Evolutionary conservation across 305 asterid species (phyloP).

Genomic region (Fraxinus baroniana): DNA sequence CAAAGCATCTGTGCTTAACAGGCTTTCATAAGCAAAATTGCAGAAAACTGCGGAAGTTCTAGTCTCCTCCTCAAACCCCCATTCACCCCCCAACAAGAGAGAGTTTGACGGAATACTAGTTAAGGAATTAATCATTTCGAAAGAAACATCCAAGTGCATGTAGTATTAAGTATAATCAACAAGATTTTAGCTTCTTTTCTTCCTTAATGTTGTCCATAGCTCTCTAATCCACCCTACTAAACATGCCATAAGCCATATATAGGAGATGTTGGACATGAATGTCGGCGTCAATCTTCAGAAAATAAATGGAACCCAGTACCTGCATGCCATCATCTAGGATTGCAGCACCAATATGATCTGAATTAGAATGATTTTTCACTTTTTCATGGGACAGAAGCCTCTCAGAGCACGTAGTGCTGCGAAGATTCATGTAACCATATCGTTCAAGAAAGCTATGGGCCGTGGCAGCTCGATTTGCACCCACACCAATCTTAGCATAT

Average conservation of each 20-base stretch:
- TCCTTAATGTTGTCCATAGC: background rate
- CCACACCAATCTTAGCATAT: slow-evolving; percentile 64
- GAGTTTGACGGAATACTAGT: background rate
- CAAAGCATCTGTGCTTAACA: background rate
- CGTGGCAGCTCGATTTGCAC: slow-evolving; percentile 68
- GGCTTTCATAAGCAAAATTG: slow-evolving; percentile 9
- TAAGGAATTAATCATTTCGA: background rate
- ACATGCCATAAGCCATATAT: background rate
- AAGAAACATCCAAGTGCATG: background rate
- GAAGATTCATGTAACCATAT: slow-evolving; percentile 42
- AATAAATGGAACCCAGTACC: slow-evolving; percentile 41
- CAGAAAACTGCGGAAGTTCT: background rate
- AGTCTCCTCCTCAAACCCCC: background rate
- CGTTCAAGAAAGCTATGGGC: slow-evolving; percentile 51
- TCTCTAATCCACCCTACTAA: background rate
- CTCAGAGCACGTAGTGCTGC: slow-evolving; percentile 13
- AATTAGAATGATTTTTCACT: slow-evolving; percentile 20
- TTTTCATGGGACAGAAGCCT: slow-evolving; percentile 21
- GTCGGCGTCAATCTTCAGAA: background rate
- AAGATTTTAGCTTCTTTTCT: background rate
- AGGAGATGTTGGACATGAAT: background rate
- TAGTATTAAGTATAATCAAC: background rate
- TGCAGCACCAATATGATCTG: slow-evolving; percentile 51
- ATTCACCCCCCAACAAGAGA: background rate
- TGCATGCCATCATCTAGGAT: slow-evolving; percentile 96